Evolutionary conservation across 1,139 yeast genomes (phyloP).

Genomic region (Yamadazyma aaseri): DNA sequence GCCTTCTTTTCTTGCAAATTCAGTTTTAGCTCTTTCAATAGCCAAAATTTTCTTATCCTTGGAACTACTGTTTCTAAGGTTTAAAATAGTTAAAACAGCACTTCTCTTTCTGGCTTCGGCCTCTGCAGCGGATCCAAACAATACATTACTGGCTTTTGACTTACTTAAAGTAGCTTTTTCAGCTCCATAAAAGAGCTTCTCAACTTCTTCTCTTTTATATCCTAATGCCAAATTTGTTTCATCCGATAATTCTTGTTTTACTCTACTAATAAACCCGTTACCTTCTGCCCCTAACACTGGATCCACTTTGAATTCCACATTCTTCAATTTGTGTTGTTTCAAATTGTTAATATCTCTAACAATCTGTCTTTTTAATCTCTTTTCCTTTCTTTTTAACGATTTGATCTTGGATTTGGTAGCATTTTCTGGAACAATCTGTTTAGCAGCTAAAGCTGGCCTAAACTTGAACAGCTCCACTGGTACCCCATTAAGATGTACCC

Average conservation of each 20-base stretch:
- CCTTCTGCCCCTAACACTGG: conserved; percentile 77
- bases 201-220: conserved; percentile 62
- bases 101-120: conserved; percentile 62
- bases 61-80: conserved; percentile 67
- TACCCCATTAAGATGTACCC: conserved; percentile 2
- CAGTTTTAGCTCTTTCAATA: conserved; percentile 63
- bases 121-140: conserved; percentile 44
- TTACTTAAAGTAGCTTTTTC: conserved; percentile 44
- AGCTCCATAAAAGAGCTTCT: conserved; percentile 76
- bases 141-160: conserved; percentile 28
- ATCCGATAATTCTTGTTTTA: conserved; percentile 56
- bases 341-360: conserved; percentile 46
- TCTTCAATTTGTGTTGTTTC: conserved; percentile 36
- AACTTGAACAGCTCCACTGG: conserved; percentile 5
- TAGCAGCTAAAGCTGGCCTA: conserved; percentile 32
- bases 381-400: conserved; percentile 40
- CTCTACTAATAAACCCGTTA: conserved; percentile 68
- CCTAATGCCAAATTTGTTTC: conserved; percentile 62
- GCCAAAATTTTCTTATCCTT: conserved; percentile 61
- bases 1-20: conserved; percentile 80
- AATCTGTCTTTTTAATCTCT: conserved; percentile 43
- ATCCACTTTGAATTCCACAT: conserved; percentile 44
- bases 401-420: conserved; percentile 33
- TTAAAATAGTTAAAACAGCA: conserved; percentile 69
- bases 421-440: conserved; percentile 26